These are phyloP conservation scores for Aspergillus sp. DNA, from an alignment of 2,329 filamentous ascomycete species.

Conservation along the genomic window DNA sequence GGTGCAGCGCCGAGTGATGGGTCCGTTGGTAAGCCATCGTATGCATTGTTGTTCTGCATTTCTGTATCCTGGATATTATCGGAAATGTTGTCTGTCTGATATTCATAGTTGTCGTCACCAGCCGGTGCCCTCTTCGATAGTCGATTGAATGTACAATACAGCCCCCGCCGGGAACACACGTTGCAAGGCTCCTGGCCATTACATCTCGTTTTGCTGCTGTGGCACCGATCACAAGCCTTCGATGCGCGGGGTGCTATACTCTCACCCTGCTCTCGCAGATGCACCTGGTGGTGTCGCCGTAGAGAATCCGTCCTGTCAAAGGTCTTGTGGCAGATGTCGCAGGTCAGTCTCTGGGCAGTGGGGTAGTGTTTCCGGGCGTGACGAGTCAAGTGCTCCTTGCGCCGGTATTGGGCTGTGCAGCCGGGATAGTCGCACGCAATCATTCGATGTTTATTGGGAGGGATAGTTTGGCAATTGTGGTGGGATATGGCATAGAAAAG, in stretches of 20 bases:
- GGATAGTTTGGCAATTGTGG: background rate
- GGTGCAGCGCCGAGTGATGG: too few relatives aligned
- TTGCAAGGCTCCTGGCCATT: background rate
- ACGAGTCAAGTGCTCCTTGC: constrained; percentile 19
- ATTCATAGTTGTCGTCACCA: background rate
- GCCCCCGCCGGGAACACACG: background rate
- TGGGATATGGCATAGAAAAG: background rate
- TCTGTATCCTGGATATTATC: background rate
- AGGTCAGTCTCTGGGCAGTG: background rate
- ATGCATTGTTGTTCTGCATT: background rate
- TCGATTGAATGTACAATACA: background rate
- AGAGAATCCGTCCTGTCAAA: constrained; percentile 2
- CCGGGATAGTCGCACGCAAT: constrained; percentile 8
- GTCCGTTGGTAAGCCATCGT: too few relatives aligned
- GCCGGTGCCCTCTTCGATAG: background rate
- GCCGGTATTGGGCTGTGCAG: constrained; percentile 16
- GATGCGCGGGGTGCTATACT: background rate
- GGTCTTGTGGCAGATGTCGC: background rate
- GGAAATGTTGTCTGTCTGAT: background rate
- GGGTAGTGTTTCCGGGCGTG: constrained; percentile 3
- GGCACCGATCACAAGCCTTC: background rate
- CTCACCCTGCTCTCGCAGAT: background rate
- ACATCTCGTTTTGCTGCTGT: background rate
- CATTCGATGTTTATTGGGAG: background rate
- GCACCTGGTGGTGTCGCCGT: background rate